These are phyloP conservation scores for Sugiyamaella valdiviana DNA, from an alignment of 805 yeast species.

Conservation along the genomic window DNA sequence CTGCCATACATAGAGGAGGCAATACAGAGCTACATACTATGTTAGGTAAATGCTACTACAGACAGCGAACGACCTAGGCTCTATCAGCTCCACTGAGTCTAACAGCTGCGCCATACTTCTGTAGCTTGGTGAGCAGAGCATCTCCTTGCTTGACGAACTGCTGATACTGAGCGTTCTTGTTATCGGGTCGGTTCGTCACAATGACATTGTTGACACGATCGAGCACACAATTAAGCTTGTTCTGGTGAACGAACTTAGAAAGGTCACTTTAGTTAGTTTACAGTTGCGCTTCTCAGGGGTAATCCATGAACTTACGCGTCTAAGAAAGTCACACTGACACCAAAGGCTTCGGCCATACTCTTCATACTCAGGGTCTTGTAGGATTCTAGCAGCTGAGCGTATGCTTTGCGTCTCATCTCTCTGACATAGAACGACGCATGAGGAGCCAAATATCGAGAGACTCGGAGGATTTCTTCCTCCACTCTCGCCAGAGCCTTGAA, in stretches of 20 bases:
- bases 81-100: constrained; percentile 85
- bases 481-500: constrained; percentile 73
- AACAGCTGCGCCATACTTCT: constrained; percentile 96
- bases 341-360: constrained; percentile 92
- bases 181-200: constrained; percentile 93
- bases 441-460: constrained; percentile 58
- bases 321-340: constrained; percentile 79
- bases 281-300: too few relatives aligned
- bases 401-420: constrained; percentile 92
- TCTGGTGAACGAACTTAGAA: constrained; percentile 85
- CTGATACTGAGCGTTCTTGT: constrained; percentile 91
- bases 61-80: neutral
- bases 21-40: too few relatives aligned
- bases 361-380: constrained; percentile 83
- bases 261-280: constrained; percentile 43
- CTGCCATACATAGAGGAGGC: too few relatives aligned
- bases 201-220: constrained; percentile 91
- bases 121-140: constrained; percentile 82
- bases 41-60: too few relatives aligned
- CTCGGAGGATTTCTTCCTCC: constrained; percentile 61
- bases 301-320: constrained; percentile 43
- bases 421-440: constrained; percentile 83
- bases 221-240: constrained; percentile 89
- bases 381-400: constrained; percentile 87
- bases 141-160: constrained; percentile 87